Evolutionary conservation across 2,329 filamentous ascomycete species (phyloP), one percentile per base, ranked within the genome.

Genomic region (Ascochyta lentis): DNA sequence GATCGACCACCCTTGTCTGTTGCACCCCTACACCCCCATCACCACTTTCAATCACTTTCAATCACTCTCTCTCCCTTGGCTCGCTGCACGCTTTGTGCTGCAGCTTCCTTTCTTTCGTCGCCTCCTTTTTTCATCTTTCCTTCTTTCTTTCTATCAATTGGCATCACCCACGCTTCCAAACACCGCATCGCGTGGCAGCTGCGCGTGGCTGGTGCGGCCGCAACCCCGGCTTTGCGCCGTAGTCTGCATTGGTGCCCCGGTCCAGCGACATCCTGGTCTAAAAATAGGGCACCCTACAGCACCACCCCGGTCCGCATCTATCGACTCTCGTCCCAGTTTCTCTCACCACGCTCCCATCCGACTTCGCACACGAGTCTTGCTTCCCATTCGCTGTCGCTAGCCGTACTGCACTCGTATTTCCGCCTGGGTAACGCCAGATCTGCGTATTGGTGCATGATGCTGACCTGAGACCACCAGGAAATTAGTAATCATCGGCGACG

Each of bases 401-500:
- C 56, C 54, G 51, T 37, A 29, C 58, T 56, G 49, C 29, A 22
- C 16, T 44, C 37, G 31, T 48, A 38, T 40, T 51, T 38, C 41
- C 59, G 63, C 49, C 57, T 38, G 45, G 24, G 34, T n/a, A 33
- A 52, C 61, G 61, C 60, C 39, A 50, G n/a, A 45, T 45, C 37
- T 13, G 33, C 23, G 24, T 41, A 29, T 38, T 43, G 26, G 56
- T 54, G 45, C 64, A 57, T 31, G 34, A 57, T 68, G 67, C 68
- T 71, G 63, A 72, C 61, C 62, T 59, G 41, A 52, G 33, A 58
- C 46, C 53, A 58, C 59, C 74, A 96, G 93, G 83, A 97, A 97
- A 81, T 84, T 97, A 73, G 93, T 97, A 71, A 97, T 97, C 68
- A 96, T 97, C 70, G 93, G 93, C 59, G 93, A 97, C 73, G 95